A percentile compares a stretch with the other conserved stretches of the same genome.
These are phyloP conservation scores for Wickerhamomyces silvicola DNA, from an alignment of 805 yeast species.

Conservation along the genomic window DNA sequence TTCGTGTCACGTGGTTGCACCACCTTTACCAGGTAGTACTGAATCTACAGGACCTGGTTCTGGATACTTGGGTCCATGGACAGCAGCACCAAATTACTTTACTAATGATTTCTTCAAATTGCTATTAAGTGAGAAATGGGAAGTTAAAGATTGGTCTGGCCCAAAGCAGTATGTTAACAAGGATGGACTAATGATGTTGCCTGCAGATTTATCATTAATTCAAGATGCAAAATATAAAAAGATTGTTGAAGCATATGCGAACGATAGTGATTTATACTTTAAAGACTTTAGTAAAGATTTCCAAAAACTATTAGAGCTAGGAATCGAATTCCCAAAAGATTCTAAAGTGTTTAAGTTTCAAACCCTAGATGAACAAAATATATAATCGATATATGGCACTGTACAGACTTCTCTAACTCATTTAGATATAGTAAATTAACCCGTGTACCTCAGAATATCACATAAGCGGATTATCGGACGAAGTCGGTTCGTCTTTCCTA, in stretches of 20 bases:
- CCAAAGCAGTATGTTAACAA: constrained; percentile 55
- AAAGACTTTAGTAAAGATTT: constrained; percentile 61
- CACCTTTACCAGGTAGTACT: constrained; percentile 12
- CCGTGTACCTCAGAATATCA: no score
- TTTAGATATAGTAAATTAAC: no score
- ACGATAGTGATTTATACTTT: constrained; percentile 55
- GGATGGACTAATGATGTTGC: constrained; percentile 77
- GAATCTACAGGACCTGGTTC: constrained; percentile 36
- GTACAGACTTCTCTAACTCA: not conserved
- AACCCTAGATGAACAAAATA: constrained; percentile 61
- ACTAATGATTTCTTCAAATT: constrained; percentile 66
- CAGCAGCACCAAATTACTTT: constrained; percentile 68
- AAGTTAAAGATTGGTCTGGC: constrained; percentile 52
- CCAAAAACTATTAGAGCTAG: constrained; percentile 68
- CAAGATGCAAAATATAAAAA: constrained; percentile 51
- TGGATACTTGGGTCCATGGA: constrained; percentile 90
- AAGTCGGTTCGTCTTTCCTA: no score
- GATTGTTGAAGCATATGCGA: constrained; percentile 65
- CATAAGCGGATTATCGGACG: no score
- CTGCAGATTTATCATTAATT: constrained; percentile 69
- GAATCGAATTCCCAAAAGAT: constrained; percentile 55
- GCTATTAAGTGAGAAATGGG: constrained; percentile 50
- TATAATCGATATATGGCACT: not conserved
- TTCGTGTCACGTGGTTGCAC: constrained; percentile 53
- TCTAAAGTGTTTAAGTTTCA: constrained; percentile 43